Evolutionary conservation across 2,329 filamentous ascomycete species (phyloP).

Genomic region (Fusarium sp.): DNA sequence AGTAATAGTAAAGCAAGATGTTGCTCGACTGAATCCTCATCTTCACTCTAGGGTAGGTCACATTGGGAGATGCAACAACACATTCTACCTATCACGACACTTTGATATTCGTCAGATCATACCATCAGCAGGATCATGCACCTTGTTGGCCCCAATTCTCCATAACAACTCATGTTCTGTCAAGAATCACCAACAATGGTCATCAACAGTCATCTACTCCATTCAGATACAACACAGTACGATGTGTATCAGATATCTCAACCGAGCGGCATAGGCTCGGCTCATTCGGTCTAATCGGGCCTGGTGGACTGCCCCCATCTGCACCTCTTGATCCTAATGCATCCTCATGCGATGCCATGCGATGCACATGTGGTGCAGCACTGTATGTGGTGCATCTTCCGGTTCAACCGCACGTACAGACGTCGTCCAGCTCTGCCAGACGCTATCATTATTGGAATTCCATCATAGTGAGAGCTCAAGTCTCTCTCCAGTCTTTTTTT

Average conservation of each 20-base stretch:
- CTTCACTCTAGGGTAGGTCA: neutral
- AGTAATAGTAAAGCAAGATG: neutral
- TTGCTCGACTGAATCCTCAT: neutral
- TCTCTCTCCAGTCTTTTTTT: neutral
- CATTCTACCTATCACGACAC: neutral
- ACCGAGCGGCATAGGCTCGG: slow-evolving; percentile 10
- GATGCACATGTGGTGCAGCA: slow-evolving; percentile 7
- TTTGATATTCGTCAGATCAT: neutral
- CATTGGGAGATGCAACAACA: neutral
- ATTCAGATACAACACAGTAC: neutral
- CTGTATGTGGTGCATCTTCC: neutral
- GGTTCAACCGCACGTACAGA: neutral
- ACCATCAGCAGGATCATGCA: neutral
- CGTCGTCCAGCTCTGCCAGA: neutral
- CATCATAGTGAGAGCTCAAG: neutral
- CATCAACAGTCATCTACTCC: neutral
- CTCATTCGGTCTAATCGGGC: slow-evolving; percentile 13
- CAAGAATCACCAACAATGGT: neutral
- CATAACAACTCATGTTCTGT: neutral
- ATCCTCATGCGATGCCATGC: slow-evolving; percentile 22
- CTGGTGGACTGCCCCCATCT: slow-evolving; percentile 9
- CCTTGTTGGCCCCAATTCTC: neutral
- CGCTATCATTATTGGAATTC: neutral
- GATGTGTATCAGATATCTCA: neutral
- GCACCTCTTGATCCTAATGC: slow-evolving; percentile 21